These are phyloP conservation scores for Mayamaea pseudoterrestris DNA, from an alignment of 108 stramenopile genomes.

Conservation along the genomic window DNA sequence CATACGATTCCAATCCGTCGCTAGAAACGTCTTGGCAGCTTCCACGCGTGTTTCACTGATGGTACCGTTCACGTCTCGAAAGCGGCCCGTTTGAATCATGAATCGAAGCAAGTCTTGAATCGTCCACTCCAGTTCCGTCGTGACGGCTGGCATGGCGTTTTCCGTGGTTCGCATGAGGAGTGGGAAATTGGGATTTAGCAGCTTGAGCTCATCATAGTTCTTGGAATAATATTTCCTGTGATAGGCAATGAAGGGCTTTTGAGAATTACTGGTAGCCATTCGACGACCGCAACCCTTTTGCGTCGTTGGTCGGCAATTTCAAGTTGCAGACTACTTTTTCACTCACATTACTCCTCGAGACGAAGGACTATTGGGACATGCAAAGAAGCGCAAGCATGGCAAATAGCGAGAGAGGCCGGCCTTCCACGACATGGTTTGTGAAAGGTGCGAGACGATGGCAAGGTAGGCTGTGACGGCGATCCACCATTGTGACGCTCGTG, in stretches of 20 bases:
- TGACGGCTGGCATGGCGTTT: conserved; percentile 80
- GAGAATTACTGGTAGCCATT: conserved; percentile 4
- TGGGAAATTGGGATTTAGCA: conserved; percentile 71
- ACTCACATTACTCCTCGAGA: conserved; percentile 76
- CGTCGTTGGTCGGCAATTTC: neutral
- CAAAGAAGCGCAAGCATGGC: conserved; percentile 74
- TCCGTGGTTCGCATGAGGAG: conserved; percentile 67
- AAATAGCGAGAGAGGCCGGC: conserved; percentile 68
- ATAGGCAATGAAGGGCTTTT: neutral
- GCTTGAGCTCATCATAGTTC: conserved; percentile 68
- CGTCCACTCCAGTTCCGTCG: conserved; percentile 69
- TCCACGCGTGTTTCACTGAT: conserved; percentile 55
- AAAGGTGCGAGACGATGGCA: no score
- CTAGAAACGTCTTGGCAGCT: conserved; percentile 57
- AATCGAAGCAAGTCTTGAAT: conserved; percentile 66
- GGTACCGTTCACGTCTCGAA: conserved; percentile 57
- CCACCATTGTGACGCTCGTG: no score
- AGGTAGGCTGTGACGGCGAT: no score
- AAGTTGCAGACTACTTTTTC: neutral
- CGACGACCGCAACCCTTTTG: neutral
- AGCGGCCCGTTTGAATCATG: conserved; percentile 74
- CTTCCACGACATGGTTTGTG: conserved; percentile 82
- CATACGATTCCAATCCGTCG: conserved; percentile 36
- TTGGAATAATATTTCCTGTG: conserved; percentile 51
- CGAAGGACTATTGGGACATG: conserved; percentile 73